phyloP scores from a whole-genome alignment of 306 rosid species.

The Cicer cuneatum region DNA sequence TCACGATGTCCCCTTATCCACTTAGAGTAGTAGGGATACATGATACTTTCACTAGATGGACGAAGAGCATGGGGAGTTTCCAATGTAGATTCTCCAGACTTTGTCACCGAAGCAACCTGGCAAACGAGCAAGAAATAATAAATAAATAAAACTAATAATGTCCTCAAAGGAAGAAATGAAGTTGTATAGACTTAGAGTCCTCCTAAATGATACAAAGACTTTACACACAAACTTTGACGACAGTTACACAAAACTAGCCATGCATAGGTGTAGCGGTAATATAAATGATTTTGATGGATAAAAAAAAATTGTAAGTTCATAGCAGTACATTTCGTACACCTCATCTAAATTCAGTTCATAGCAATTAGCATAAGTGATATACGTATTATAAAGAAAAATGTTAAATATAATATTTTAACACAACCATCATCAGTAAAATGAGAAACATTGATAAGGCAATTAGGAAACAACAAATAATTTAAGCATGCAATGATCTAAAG shows the following conservation, averaged over 20 bases:
- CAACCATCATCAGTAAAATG: background rate
- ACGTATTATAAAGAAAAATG: background rate
- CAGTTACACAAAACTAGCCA: no score
- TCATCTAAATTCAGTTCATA: no score
- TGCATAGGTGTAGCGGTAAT: no score
- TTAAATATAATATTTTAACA: background rate
- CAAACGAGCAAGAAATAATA: slow-evolving; percentile 26
- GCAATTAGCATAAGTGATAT: no score
- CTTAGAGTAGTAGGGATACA: slow-evolving; percentile 96
- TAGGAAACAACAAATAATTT: background rate
- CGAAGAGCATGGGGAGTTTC: slow-evolving; percentile 90
- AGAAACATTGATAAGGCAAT: background rate
- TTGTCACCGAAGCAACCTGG: slow-evolving; percentile 98
- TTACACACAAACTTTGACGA: no score
- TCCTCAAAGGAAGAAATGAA: slow-evolving; percentile 25
- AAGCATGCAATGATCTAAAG: background rate
- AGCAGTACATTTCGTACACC: no score
- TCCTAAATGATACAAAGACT: no score
- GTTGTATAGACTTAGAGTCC: background rate
- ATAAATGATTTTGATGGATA: no score
- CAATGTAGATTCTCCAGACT: slow-evolving; percentile 77
- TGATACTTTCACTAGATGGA: slow-evolving; percentile 97
- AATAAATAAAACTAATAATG: background rate
- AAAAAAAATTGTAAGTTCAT: no score
- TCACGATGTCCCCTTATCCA: slow-evolving; percentile 99